phyloP scores from a whole-genome alignment of 495 filamentous ascomycete genomes.

The Melanomma pulvis-pyrius region DNA sequence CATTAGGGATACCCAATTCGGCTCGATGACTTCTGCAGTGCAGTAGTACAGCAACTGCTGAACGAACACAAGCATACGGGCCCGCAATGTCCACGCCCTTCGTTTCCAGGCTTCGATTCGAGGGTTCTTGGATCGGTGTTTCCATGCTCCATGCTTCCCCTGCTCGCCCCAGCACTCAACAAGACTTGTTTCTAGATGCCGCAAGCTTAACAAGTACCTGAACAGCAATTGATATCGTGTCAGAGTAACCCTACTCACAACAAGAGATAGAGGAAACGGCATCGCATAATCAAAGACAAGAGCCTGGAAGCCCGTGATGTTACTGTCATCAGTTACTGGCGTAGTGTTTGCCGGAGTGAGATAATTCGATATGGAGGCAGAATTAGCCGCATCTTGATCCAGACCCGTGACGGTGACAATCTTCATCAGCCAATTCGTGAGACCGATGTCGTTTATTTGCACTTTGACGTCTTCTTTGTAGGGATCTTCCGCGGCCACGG shows the following conservation, averaged over 20 bases:
- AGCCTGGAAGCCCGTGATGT: slow-evolving; percentile 85
- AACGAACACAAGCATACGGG: slow-evolving; percentile 94
- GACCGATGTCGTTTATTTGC: slow-evolving; percentile 89
- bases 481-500: slow-evolving; percentile 88
- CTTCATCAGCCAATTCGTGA: slow-evolving; percentile 91
- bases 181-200: slow-evolving; percentile 83
- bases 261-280: slow-evolving; percentile 94
- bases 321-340: slow-evolving; percentile 71
- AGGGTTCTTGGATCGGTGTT: slow-evolving; percentile 71
- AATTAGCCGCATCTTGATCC: slow-evolving; percentile 71
- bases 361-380: slow-evolving; percentile 53
- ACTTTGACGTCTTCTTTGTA: slow-evolving; percentile 99
- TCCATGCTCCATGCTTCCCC: slow-evolving; percentile 80
- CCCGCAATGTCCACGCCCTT: slow-evolving; percentile 84
- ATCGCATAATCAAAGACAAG: slow-evolving; percentile 92
- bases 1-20: slow-evolving; percentile 95
- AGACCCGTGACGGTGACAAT: slow-evolving; percentile 95
- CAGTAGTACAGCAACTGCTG: slow-evolving; percentile 97
- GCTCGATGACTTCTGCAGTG: slow-evolving; percentile 94
- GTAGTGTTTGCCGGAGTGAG: slow-evolving; percentile 55
- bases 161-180: slow-evolving; percentile 88
- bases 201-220: slow-evolving; percentile 83
- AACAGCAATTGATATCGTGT: slow-evolving; percentile 95
- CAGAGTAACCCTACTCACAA: slow-evolving; percentile 93
- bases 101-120: slow-evolving; percentile 90